Conservation (phyloP, 768 basidiomycete species). For the Suillus bovinus region DNA sequence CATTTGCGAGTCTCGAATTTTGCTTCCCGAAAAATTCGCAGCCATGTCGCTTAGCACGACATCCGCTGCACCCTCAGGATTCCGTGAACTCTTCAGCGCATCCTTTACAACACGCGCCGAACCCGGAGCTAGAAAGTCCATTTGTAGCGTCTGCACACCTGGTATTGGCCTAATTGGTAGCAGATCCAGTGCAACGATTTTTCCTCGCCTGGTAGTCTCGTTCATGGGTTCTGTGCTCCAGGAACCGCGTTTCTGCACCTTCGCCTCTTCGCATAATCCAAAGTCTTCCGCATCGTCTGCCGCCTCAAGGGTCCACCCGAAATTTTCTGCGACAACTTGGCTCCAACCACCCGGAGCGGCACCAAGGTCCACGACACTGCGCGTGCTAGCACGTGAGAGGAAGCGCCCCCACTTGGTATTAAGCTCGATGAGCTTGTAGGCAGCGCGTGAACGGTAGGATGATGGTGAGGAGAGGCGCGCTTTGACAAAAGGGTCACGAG, state of each 20-base stretch:
- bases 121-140: slow-evolving; percentile 69
- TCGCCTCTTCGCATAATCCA: slow-evolving; percentile 4
- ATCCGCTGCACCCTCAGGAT: slow-evolving; percentile 56
- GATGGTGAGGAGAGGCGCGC: slow-evolving; percentile 44
- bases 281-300: background rate
- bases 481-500: slow-evolving; percentile 70
- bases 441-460: slow-evolving; percentile 80
- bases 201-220: slow-evolving; percentile 22
- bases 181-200: slow-evolving; percentile 80
- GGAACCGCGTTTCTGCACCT: slow-evolving; percentile 4
- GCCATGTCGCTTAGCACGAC: slow-evolving; percentile 92
- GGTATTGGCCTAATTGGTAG: slow-evolving; percentile 70
- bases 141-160: slow-evolving; percentile 72
- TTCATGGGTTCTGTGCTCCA: slow-evolving; percentile 27
- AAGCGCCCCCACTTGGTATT: slow-evolving; percentile 56
- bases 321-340: slow-evolving; percentile 69
- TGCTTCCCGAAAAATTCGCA: slow-evolving; percentile 75
- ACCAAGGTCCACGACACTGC: slow-evolving; percentile 81
- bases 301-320: slow-evolving; percentile 46
- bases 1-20: slow-evolving; percentile 59
- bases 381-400: slow-evolving; percentile 51
- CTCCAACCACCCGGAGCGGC: slow-evolving; percentile 96
- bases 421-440: slow-evolving; percentile 90
- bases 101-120: slow-evolving; percentile 48
- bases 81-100: slow-evolving; percentile 32